A percentile compares a stretch with the other conserved stretches of the same genome.
Conservation (phyloP, 2,329 filamentous ascomycete genomes). For the Zymoseptoria passerinii region DNA sequence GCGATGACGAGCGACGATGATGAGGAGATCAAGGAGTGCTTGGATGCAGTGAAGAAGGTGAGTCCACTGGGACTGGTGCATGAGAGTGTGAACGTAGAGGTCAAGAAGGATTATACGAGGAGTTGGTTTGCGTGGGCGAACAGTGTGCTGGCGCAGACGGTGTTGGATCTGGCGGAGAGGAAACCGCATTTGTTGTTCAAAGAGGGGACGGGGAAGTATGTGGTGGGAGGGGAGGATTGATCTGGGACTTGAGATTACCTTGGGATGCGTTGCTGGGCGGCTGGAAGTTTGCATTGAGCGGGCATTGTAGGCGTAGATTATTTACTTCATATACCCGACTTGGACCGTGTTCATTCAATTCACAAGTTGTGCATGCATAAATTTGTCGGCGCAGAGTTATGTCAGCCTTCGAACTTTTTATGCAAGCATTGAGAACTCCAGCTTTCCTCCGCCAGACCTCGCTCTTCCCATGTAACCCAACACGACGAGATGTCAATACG, state of each 20-base stretch:
- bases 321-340: not conserved
- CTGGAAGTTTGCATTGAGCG: not conserved
- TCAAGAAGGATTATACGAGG: constrained; percentile 62
- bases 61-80: constrained; percentile 75
- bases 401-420: not conserved
- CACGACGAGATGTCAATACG: constrained; percentile 51
- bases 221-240: constrained; percentile 16
- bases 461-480: not conserved
- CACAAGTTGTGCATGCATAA: not conserved
- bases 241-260: not conserved
- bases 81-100: constrained; percentile 82
- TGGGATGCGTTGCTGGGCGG: not conserved
- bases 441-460: not conserved
- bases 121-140: constrained; percentile 99
- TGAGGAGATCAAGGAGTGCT: constrained; percentile 65
- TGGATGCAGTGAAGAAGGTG: constrained; percentile 66
- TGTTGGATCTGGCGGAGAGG: constrained; percentile 77
- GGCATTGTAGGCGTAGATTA: not conserved
- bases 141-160: constrained; percentile 86
- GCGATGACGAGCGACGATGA: constrained; percentile 82
- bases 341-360: not conserved
- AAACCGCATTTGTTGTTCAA: constrained; percentile 85
- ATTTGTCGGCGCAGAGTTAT: not conserved
- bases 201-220: constrained; percentile 51
- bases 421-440: not conserved